Conservation (phyloP, 169 alveolate species). For the Eimeria tenella region DNA sequence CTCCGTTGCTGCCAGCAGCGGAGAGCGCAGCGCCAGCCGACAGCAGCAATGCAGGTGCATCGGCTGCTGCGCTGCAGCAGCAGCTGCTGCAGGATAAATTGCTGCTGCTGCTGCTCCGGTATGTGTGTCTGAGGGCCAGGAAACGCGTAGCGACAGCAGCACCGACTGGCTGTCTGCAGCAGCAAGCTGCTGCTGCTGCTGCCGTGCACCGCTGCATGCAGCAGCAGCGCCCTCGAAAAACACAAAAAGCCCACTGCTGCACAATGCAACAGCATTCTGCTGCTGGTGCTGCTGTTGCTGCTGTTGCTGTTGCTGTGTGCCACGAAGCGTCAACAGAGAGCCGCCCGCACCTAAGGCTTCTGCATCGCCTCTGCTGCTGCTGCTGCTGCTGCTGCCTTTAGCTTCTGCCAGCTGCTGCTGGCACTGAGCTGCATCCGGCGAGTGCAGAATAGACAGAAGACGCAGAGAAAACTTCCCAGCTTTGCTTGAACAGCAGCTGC, state of each 20-base stretch:
- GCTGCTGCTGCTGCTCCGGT: slow-evolving; percentile 27
- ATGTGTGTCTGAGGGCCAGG: slow-evolving; percentile 27
- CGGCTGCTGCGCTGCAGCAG: slow-evolving; percentile 47
- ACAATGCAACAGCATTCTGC: slow-evolving; percentile 19
- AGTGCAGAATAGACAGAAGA: slow-evolving; percentile 3
- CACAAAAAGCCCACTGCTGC: slow-evolving; percentile 35
- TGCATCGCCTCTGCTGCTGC: background rate
- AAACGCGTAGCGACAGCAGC: slow-evolving; percentile 41
- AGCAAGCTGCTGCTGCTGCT: slow-evolving; percentile 48
- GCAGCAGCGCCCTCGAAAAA: slow-evolving; percentile 30
- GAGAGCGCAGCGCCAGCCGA: slow-evolving; percentile 48
- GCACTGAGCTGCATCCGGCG: slow-evolving; percentile 31
- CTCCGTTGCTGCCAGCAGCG: slow-evolving; percentile 56
- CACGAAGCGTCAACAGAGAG: background rate
- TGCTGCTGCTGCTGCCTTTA: slow-evolving; percentile 30
- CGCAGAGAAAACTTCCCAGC: background rate
- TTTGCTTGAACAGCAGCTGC: background rate
- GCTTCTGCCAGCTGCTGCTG: background rate
- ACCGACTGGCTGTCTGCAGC: slow-evolving; percentile 30
- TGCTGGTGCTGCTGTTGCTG: slow-evolving; percentile 11
- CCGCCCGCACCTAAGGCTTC: background rate
- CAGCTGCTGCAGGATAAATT: slow-evolving; percentile 26
- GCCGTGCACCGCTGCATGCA: slow-evolving; percentile 35
- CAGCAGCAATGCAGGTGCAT: slow-evolving; percentile 62
- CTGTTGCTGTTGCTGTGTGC: background rate